Conservation (phyloP, 495 filamentous ascomycete genomes). For the Rhypophila decipiens region DNA sequence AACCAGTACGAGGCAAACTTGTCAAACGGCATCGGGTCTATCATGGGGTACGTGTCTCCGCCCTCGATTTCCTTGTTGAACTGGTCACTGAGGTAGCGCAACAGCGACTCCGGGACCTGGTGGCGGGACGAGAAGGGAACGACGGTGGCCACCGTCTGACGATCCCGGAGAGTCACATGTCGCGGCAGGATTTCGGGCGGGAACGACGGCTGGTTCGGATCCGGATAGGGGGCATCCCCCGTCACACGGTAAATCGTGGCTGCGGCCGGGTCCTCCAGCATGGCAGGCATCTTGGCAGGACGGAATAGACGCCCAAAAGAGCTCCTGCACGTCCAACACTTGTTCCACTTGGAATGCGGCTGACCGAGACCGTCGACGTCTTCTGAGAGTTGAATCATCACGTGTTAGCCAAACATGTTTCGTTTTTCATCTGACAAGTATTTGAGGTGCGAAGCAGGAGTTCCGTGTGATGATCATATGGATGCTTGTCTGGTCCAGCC, state of each 20-base stretch:
- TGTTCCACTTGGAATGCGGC: not conserved
- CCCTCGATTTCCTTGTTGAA: slow-evolving; percentile 92
- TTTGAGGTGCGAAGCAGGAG: no score
- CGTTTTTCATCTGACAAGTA: no score
- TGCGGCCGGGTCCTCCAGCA: slow-evolving; percentile 70
- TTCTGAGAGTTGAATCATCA: not conserved
- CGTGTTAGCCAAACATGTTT: no score
- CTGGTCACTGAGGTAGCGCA: slow-evolving; percentile 77
- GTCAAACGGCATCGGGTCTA: slow-evolving; percentile 64
- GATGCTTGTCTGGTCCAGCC: no score
- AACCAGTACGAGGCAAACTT: slow-evolving; percentile 92
- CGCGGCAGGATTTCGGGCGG: slow-evolving; percentile 67
- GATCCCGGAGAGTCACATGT: slow-evolving; percentile 83
- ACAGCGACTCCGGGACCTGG: slow-evolving; percentile 67
- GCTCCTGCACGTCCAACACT: no score
- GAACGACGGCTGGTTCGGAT: slow-evolving; percentile 52
- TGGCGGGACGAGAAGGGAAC: slow-evolving; percentile 73
- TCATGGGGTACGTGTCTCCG: slow-evolving; percentile 95
- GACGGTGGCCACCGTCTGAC: slow-evolving; percentile 83
- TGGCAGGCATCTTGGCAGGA: slow-evolving; percentile 66
- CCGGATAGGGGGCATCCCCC: slow-evolving; percentile 58
- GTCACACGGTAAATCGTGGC: slow-evolving; percentile 57
- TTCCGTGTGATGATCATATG: no score
- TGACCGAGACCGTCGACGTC: not conserved
- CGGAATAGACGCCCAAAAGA: not conserved